Base-by-base conservation (phyloP, 805 yeast genomes). In the Yarrowia deformans region DNA sequence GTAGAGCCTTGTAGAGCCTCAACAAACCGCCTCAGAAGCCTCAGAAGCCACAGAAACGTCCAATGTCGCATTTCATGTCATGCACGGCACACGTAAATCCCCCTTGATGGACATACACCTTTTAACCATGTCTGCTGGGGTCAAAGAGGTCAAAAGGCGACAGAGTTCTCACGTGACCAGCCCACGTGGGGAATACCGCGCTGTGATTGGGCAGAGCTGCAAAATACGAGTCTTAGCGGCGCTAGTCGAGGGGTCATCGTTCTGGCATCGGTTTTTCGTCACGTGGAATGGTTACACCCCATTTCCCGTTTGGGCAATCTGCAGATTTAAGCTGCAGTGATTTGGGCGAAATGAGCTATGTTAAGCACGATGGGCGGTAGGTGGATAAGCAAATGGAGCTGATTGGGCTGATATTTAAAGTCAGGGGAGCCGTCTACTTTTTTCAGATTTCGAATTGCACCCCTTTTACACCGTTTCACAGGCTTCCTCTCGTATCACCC, bases 121-220 rank as follows among this genome's bases (percentile, higher is more conserved):
- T 49, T 32, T 23, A 48, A 48, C 52, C 35, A 14, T 46, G 50
- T 19, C n/a, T 6, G 5, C 29, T 5, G 3, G 13, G 13, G 48
- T 19, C 29, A 9, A 18, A 45, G 14, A 3, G 13, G 48, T 19
- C 29, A 9, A 18, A 45, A 7, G 5, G 6, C 9, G 35, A n/a
- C 29, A 48, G 52, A 48, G 52, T 48, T 54, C 32, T 37, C 60
- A 54, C 60, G 60, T 54, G 60, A 54, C 45, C 60, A 5, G 19
- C 23, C 23, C 60, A 54, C 60, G 60, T 54, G 60, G 34, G n/a
- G 8, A 18, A 54, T 19, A 8, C 34, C 6, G 7, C 9, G 6
- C 1, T 23, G 12, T 54, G 60, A 54, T 54, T 54, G 60, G 19
- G 9, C 2, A 1, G 10, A 9, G 10, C 8, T n/a, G 29, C 29